Percentiles rank a stretch among this genome's conserved stretches.
Conservation (phyloP, 2,329 filamentous ascomycete species). For the Neodidymelliopsis sp. region DNA sequence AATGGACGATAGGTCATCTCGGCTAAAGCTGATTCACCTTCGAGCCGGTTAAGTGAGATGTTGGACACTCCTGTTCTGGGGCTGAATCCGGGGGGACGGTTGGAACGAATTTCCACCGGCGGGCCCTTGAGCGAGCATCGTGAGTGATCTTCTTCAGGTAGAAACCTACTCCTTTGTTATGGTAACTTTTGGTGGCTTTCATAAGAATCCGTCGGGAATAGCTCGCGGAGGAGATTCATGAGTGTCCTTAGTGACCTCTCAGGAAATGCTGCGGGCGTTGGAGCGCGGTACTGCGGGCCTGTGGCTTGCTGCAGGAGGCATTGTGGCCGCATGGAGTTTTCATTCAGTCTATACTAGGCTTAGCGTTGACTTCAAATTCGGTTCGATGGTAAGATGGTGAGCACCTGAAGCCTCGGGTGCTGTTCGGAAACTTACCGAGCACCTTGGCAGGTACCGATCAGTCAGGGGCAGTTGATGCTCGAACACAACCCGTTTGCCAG, state of each 20-base stretch:
- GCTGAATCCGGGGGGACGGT: constrained; percentile 24
- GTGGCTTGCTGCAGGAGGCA: constrained; percentile 16
- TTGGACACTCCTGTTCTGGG: constrained; percentile 11
- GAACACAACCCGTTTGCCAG: not conserved
- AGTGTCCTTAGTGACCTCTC: not conserved
- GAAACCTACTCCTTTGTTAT: not conserved
- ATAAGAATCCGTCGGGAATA: not conserved
- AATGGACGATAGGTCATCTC: constrained; percentile 28
- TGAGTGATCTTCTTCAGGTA: not conserved
- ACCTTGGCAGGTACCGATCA: constrained; percentile 16
- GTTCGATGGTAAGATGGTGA: constrained; percentile 9
- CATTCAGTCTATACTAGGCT: constrained; percentile 2
- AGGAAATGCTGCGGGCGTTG: not conserved
- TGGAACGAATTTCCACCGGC: constrained; percentile 24
- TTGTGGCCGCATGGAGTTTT: constrained; percentile 8
- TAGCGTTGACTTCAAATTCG: constrained; percentile 10
- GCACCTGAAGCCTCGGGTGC: constrained; percentile 12
- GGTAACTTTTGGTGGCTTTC: not conserved
- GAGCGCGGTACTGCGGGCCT: constrained; percentile 5
- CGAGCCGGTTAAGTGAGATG: constrained; percentile 2
- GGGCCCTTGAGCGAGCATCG: not conserved
- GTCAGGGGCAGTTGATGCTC: constrained; percentile 10
- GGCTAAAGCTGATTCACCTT: constrained; percentile 25
- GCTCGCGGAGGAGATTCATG: not conserved
- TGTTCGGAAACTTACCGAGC: constrained; percentile 13